These are phyloP conservation scores for Citrus medica DNA, from an alignment of 345 rosid species.

Conservation along the genomic window DNA sequence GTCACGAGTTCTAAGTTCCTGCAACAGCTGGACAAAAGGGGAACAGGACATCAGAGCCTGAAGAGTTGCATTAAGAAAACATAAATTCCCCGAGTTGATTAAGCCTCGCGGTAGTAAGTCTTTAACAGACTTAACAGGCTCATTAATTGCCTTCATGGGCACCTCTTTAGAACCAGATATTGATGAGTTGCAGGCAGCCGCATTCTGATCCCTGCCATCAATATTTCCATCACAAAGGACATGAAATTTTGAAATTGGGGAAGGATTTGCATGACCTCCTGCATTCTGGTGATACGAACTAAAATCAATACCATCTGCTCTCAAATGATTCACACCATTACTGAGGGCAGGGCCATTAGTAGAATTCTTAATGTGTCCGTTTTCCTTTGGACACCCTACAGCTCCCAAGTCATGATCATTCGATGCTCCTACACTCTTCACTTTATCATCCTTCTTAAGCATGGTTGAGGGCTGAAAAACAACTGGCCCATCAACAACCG, in stretches of 20 bases:
- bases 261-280: slow-evolving; percentile 28
- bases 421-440: slow-evolving; percentile 17
- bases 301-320: slow-evolving; percentile 28
- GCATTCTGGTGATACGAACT: slow-evolving; percentile 37
- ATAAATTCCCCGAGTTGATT: slow-evolving; percentile 77
- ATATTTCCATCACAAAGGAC: slow-evolving; percentile 37
- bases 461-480: slow-evolving; percentile 32
- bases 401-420: slow-evolving; percentile 19
- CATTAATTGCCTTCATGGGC: slow-evolving; percentile 27
- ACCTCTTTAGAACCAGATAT: slow-evolving; percentile 26
- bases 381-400: slow-evolving; percentile 28
- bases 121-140: slow-evolving; percentile 30
- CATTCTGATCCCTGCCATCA: slow-evolving; percentile 23
- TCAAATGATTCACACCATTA: slow-evolving; percentile 46
- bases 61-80: slow-evolving; percentile 88
- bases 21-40: slow-evolving; percentile 81
- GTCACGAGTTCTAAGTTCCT: slow-evolving; percentile 45
- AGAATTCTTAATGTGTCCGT: slow-evolving; percentile 37
- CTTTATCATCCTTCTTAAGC: slow-evolving; percentile 26
- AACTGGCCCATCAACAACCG: slow-evolving; percentile 30
- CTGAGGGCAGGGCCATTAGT: slow-evolving; percentile 20
- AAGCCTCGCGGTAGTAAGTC: slow-evolving; percentile 74
- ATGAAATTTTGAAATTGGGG: slow-evolving; percentile 44
- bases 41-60: slow-evolving; percentile 89
- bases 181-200: slow-evolving; percentile 21